These are phyloP conservation scores for Periconia sp. DNA, from an alignment of 2,329 filamentous ascomycete species.

Conservation along the genomic window DNA sequence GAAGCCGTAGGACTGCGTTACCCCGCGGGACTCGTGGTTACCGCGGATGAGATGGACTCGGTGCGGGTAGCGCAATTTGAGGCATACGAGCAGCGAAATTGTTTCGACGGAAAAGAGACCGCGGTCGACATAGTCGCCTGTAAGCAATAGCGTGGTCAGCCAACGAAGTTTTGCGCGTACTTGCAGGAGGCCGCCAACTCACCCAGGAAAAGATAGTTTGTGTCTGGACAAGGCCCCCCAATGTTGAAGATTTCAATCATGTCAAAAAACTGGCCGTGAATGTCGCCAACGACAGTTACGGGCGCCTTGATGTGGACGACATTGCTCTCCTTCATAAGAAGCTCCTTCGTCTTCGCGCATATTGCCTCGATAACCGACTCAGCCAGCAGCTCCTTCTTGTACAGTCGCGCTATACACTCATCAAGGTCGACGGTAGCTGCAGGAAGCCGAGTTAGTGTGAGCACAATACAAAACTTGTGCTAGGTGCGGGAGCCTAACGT, in stretches of 20 bases:
- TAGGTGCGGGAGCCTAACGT: slow-evolving; percentile 31
- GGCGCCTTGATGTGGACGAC: slow-evolving; percentile 96
- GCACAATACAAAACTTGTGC: too few relatives aligned
- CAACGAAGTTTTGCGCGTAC: slow-evolving; percentile 31
- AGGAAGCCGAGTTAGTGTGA: too few relatives aligned
- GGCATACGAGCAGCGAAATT: slow-evolving; percentile 94
- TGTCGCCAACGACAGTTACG: slow-evolving; percentile 96
- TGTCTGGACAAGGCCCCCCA: slow-evolving; percentile 95
- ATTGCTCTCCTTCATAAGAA: slow-evolving; percentile 99
- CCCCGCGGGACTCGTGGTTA: slow-evolving; percentile 96
- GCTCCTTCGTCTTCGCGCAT: slow-evolving; percentile 98
- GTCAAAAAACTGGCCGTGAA: slow-evolving; percentile 98
- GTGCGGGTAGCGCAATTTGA: slow-evolving; percentile 95
- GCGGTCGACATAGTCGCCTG: slow-evolving; percentile 96
- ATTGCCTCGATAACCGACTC: slow-evolving; percentile 99
- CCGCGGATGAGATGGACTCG: slow-evolving; percentile 95
- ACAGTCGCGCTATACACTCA: slow-evolving; percentile 95
- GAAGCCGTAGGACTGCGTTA: slow-evolving; percentile 98
- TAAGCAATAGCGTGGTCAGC: slow-evolving; percentile 12
- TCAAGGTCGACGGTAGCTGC: slow-evolving; percentile 95
- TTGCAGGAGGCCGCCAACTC: slow-evolving; percentile 26
- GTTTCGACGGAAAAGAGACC: slow-evolving; percentile 99
- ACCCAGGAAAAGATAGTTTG: slow-evolving; percentile 98
- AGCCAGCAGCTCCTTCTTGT: slow-evolving; percentile 94
- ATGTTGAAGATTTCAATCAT: slow-evolving; percentile 99